These are phyloP conservation scores for Fusarium sp. DNA, from an alignment of 2,329 filamentous ascomycete species.

Conservation along the genomic window DNA sequence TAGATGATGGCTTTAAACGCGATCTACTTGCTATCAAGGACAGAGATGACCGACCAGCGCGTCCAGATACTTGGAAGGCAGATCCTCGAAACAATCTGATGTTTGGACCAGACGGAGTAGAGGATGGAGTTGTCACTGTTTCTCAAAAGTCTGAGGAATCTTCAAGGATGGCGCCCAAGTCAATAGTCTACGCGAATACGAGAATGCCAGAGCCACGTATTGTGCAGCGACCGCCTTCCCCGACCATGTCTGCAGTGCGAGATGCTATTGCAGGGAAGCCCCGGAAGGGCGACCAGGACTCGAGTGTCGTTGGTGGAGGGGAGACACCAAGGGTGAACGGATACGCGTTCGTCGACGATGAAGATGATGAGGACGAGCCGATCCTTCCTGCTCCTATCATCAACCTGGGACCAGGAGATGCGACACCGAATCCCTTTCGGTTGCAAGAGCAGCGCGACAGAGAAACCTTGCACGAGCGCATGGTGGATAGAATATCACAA, in stretches of 20 bases:
- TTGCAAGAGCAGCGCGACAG: conserved; percentile 80
- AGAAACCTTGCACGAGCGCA: conserved; percentile 85
- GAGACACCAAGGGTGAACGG: conserved; percentile 94
- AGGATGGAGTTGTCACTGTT: conserved; percentile 71
- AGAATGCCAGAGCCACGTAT: conserved; percentile 71
- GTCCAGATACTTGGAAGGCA: conserved; percentile 81
- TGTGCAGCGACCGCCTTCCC: conserved; percentile 73
- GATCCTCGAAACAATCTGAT: conserved; percentile 86
- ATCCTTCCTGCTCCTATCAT: conserved; percentile 57
- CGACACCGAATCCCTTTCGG: conserved; percentile 84
- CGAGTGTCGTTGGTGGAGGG: conserved; percentile 61
- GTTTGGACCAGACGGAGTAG: conserved; percentile 79
- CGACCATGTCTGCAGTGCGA: conserved; percentile 85
- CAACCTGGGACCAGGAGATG: conserved; percentile 70
- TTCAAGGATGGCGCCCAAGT: conserved; percentile 81
- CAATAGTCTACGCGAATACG: conserved; percentile 86
- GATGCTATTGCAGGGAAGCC: conserved; percentile 85
- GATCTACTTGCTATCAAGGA: conserved; percentile 75
- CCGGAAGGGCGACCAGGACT: conserved; percentile 72
- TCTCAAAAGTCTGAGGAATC: conserved; percentile 76
- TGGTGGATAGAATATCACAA: conserved; percentile 85
- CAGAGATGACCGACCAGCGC: conserved; percentile 78
- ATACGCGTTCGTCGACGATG: conserved; percentile 93
- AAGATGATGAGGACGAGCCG: conserved; percentile 62
- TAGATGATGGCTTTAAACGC: conserved; percentile 69